Evolutionary conservation across 441 rosid species (phyloP).

Genomic region (Oxalis stricta): DNA sequence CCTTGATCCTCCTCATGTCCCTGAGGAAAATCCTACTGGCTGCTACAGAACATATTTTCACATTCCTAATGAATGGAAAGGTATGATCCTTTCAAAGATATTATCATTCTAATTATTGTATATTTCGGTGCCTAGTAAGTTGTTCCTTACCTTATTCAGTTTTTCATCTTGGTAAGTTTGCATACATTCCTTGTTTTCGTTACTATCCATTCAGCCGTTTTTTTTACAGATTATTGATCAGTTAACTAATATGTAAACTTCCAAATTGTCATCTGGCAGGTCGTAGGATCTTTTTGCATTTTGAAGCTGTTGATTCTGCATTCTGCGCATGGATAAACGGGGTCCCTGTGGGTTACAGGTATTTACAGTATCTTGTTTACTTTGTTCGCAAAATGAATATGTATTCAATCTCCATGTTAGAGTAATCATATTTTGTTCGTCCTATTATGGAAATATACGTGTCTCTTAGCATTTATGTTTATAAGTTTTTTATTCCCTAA

Average conservation of each 20-base stretch:
- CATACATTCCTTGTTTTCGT: not conserved
- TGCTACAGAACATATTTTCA: slow-evolving; percentile 85
- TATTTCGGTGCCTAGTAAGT: not conserved
- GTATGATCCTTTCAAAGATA: slow-evolving; percentile 25
- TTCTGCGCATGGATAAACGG: slow-evolving; percentile 92
- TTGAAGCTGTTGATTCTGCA: slow-evolving; percentile 97
- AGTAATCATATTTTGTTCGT: too few relatives aligned
- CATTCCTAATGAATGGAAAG: slow-evolving; percentile 79
- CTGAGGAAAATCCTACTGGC: slow-evolving; percentile 85
- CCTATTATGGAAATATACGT: not conserved
- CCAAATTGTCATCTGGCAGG: slow-evolving; percentile 34
- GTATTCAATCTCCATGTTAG: too few relatives aligned
- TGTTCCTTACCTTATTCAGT: slow-evolving; percentile 1
- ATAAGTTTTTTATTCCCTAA: too few relatives aligned
- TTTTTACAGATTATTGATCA: not conserved
- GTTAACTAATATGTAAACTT: slow-evolving; percentile 1
- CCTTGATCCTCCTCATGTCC: slow-evolving; percentile 73
- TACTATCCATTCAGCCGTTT: too few relatives aligned
- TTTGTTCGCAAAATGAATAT: too few relatives aligned
- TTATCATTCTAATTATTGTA: too few relatives aligned
- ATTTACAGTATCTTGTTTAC: too few relatives aligned
- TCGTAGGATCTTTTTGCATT: slow-evolving; percentile 85
- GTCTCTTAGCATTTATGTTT: not conserved
- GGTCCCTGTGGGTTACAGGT: slow-evolving; percentile 90
- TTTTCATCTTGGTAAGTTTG: not conserved